Evolutionary conservation across 768 basidiomycete genomes (phyloP), one percentile per base, ranked within the genome.

Genomic region (Lactarius indigo): DNA sequence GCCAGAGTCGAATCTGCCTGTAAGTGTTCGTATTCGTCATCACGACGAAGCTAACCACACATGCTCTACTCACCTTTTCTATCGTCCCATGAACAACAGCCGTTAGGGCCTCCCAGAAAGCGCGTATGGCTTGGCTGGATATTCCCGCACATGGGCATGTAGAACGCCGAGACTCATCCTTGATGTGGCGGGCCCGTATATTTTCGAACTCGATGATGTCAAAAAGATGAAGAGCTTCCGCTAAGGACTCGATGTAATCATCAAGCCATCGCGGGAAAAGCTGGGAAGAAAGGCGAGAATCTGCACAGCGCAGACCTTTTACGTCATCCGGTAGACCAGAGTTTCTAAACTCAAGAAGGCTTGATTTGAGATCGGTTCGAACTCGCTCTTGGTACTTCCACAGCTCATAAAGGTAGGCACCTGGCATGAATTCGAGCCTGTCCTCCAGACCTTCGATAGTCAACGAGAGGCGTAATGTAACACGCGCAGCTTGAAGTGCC

Each of bases 281-380:
- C 13, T 39, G 15, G 37, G 37, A 39, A 6, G 37, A 39, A 17
- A 3, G 7, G 42, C 37, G 37, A 17, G 44, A 9, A n/a, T 20
- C n/a, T 17, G 15, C 37, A 39, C 37, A 39, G 37, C 30, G 41
- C 42, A 44, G 17, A 59, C 26, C 10, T 35, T 59, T 59, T 41
- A 59, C 9, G 7, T 18, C 39, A 10, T 39, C 39, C 4, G 39
- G 59, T 18, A 39, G 10, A 18, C 41, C 59, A 3, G 41, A 30
- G 37, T 41, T 59, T 13, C 41, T 59, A 17, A 59, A 59, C 30
- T 28, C 41, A 18, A 59, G 59, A 18, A 59, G 39, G 59, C 42
- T 28, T 41, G 42, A 10, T 31, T 30, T 20, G 17, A 55, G 52
- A n/a, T 41, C 35, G n/a, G 13, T 23, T 26, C 47, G 37, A 52